Conservation (phyloP, 2,329 filamentous ascomycete genomes). For the Verticillium klebahnii region DNA sequence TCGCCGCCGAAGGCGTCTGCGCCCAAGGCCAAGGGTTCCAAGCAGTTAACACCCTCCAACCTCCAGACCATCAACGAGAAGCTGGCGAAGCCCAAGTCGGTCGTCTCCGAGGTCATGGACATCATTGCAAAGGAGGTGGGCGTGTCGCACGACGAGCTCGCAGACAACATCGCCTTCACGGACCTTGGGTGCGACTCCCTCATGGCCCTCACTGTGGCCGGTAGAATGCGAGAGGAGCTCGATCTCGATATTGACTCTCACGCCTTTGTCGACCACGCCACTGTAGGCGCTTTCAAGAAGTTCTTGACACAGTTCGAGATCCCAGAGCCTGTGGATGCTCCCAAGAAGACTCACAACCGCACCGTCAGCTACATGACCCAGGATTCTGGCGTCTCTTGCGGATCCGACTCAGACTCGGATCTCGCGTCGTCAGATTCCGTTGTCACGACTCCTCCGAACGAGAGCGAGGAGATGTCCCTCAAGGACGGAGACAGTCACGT, state of each 20-base stretch:
- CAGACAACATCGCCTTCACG: conserved; percentile 50
- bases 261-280: conserved; percentile 50
- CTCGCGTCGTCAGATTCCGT: conserved; percentile 40
- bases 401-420: conserved; percentile 38
- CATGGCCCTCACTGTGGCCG: conserved; percentile 54
- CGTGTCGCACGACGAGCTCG: conserved; percentile 48
- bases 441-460: conserved; percentile 45
- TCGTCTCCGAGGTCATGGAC: conserved; percentile 41
- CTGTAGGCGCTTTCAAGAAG: conserved; percentile 49
- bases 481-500: conserved; percentile 36
- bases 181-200: conserved; percentile 59
- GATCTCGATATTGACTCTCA: conserved; percentile 49
- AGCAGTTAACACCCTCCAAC: conserved; percentile 40
- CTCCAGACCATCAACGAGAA: conserved; percentile 46
- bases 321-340: conserved; percentile 1
- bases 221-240: conserved; percentile 53
- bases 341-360: conserved; percentile 1
- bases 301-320: conserved; percentile 30
- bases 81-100: conserved; percentile 34
- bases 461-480: conserved; percentile 44
- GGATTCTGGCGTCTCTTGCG: conserved; percentile 29
- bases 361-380: conserved; percentile 19
- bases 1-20: conserved; percentile 24
- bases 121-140: conserved; percentile 55
- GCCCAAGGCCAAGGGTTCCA: conserved; percentile 33